Evolutionary conservation across 371 early-diverging fungal genomes (phyloP).

Genomic region (Parasitella parasitica): DNA sequence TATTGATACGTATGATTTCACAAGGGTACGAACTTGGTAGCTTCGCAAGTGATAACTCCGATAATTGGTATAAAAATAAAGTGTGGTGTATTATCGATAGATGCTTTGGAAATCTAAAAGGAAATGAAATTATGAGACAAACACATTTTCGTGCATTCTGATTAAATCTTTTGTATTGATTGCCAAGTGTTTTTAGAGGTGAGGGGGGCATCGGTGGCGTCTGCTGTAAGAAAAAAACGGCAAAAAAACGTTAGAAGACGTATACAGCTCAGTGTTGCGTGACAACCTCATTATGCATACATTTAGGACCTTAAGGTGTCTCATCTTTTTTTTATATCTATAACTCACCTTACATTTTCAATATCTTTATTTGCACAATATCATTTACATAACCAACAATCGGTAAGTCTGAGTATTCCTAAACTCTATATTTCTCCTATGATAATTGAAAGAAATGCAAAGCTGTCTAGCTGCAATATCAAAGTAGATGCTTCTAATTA

Average conservation of each 20-base stretch:
- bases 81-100: constrained; percentile 24
- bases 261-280: constrained; percentile 13
- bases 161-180: constrained; percentile 25
- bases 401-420: too few species aligned
- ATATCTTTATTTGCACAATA: not conserved
- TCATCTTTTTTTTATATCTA: too few species aligned
- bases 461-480: too few species aligned
- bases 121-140: constrained; percentile 17
- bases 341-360: too few species aligned
- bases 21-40: constrained; percentile 22
- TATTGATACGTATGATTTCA: constrained; percentile 18
- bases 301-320: too few species aligned
- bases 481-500: too few species aligned
- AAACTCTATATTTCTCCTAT: constrained; percentile 15
- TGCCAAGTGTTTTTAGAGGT: constrained; percentile 23
- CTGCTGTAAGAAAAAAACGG: constrained; percentile 25
- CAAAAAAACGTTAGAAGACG: constrained; percentile 23
- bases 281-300: constrained; percentile 19
- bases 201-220: constrained; percentile 20
- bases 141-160: constrained; percentile 18
- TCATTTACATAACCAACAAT: too few species aligned
- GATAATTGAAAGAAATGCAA: constrained; percentile 4
- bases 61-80: constrained; percentile 23
- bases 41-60: constrained; percentile 22
- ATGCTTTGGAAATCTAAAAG: constrained; percentile 18